These are phyloP conservation scores for Danielia oregonensis DNA, from an alignment of 805 yeast species.

Conservation along the genomic window DNA sequence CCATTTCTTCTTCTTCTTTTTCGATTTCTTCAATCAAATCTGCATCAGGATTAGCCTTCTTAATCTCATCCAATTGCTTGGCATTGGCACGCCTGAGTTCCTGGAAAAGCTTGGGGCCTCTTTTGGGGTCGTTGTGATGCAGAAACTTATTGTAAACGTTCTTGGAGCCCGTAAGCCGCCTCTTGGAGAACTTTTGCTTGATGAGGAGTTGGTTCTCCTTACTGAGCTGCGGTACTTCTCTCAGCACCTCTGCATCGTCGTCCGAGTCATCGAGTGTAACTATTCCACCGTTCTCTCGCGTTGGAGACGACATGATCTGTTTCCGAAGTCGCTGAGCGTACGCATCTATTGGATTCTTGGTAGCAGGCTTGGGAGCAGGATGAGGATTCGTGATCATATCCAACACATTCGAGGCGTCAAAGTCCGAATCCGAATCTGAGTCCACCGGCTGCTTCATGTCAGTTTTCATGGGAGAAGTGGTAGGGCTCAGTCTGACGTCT, in stretches of 20 bases:
- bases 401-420: conserved; percentile 8
- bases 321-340: conserved; percentile 33
- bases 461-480: conserved; percentile 27
- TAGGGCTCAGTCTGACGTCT: conserved; percentile 23
- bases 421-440: conserved; percentile 8
- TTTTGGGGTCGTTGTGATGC: conserved; percentile 3
- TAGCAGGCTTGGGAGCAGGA: conserved; percentile 6
- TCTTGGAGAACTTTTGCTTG: conserved; percentile 30
- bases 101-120: conserved; percentile 26
- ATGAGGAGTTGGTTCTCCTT: conserved; percentile 30
- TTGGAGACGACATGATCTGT: conserved; percentile 25
- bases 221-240: conserved; percentile 26
- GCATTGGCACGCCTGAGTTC: conserved; percentile 42
- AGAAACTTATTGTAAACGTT: conserved; percentile 2
- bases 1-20: conserved; percentile 43
- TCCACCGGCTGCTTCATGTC: background rate
- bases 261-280: conserved; percentile 30
- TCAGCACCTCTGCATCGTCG: conserved; percentile 12
- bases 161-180: conserved; percentile 10
- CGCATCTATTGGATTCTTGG: conserved; percentile 26
- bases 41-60: conserved; percentile 19
- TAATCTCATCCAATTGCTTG: conserved; percentile 35
- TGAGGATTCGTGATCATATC: conserved; percentile 8
- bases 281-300: conserved; percentile 11
- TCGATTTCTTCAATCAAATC: conserved; percentile 34